These are phyloP conservation scores for Blastobotrys proliferans DNA, from an alignment of 1,139 yeast genomes.

Conservation along the genomic window DNA sequence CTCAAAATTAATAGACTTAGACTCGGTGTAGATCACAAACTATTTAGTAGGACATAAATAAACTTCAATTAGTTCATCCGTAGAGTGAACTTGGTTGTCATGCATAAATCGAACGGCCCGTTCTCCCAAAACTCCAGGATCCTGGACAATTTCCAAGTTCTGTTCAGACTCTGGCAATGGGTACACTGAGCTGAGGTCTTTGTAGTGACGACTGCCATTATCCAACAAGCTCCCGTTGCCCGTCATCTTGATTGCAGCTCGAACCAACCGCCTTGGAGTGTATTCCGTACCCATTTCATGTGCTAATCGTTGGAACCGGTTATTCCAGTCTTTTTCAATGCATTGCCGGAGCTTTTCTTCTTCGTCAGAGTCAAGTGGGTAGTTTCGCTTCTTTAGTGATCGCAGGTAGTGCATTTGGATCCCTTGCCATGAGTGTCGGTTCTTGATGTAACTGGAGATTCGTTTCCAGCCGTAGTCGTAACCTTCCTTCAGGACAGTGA, in stretches of 20 bases:
- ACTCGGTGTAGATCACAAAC: constrained; percentile 26
- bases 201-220: neutral
- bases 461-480: constrained; percentile 38
- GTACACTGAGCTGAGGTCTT: neutral
- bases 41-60: constrained; percentile 4
- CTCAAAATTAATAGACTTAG: constrained; percentile 28
- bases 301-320: constrained; percentile 38
- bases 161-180: neutral
- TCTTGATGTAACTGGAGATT: constrained; percentile 34
- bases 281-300: constrained; percentile 30
- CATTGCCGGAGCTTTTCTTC: constrained; percentile 29
- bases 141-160: neutral
- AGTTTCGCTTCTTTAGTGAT: constrained; percentile 36
- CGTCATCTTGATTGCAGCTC: constrained; percentile 1
- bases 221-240: constrained; percentile 3
- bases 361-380: constrained; percentile 35
- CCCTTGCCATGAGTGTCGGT: constrained; percentile 42
- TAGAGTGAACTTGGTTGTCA: neutral
- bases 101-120: neutral
- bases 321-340: constrained; percentile 40
- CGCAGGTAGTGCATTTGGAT: constrained; percentile 44
- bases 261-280: constrained; percentile 14
- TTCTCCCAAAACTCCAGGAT: constrained; percentile 6
- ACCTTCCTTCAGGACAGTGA: constrained; percentile 38
- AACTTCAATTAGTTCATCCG: neutral